A percentile compares a stretch with the other conserved stretches of the same genome.
phyloP scores from a whole-genome alignment of 2,329 filamentous ascomycete genomes.

The Verticillium longisporum region DNA sequence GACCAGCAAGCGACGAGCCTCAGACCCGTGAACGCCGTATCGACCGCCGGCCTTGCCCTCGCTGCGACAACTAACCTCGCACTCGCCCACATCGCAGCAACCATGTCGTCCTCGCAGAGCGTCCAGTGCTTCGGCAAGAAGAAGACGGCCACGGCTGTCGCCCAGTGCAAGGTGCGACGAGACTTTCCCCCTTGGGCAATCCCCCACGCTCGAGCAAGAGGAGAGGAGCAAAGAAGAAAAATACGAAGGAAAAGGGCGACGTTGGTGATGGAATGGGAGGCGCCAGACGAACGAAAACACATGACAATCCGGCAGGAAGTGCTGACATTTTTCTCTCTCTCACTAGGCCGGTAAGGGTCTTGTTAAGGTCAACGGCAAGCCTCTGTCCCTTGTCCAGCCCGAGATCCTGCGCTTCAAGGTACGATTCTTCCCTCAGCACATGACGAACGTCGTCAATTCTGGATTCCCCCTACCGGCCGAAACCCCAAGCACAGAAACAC shows the following conservation, averaged over 20 bases:
- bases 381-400: slow-evolving; percentile 87
- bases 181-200: neutral
- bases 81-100: slow-evolving; percentile 32
- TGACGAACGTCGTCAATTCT: neutral
- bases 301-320: slow-evolving; percentile 9
- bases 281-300: neutral
- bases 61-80: slow-evolving; percentile 8
- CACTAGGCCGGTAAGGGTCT: slow-evolving; percentile 56
- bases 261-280: neutral
- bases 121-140: slow-evolving; percentile 99
- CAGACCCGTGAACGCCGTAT: slow-evolving; percentile 1
- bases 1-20: neutral
- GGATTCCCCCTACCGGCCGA: neutral
- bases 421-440: slow-evolving; percentile 25
- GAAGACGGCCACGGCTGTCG: slow-evolving; percentile 84
- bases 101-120: slow-evolving; percentile 72
- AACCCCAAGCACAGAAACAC: neutral
- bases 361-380: slow-evolving; percentile 98
- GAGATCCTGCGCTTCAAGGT: slow-evolving; percentile 97
- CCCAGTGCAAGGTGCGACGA: slow-evolving; percentile 74
- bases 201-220: neutral
- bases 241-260: neutral
- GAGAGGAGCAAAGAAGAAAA: neutral
- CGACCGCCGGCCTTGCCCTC: neutral
- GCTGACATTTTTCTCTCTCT: slow-evolving; percentile 19